Conservation (phyloP, 495 filamentous ascomycete species). For the Penicillium canescens region DNA sequence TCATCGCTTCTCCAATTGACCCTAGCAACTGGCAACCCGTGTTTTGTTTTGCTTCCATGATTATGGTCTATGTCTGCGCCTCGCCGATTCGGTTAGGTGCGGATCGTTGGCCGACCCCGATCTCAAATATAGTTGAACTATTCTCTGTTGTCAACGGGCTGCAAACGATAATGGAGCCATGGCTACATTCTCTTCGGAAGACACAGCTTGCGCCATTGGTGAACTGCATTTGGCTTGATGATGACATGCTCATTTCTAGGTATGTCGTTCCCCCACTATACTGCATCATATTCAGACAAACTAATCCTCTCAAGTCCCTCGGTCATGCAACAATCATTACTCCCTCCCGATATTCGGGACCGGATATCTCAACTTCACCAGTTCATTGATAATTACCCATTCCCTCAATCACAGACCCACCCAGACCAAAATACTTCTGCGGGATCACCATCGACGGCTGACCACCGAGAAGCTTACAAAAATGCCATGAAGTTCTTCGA, state of each 20-base stretch:
- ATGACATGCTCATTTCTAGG: constrained; percentile 20
- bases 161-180: constrained; percentile 23
- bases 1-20: constrained; percentile 28
- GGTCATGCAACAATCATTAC: constrained; percentile 14
- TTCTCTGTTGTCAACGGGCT: constrained; percentile 21
- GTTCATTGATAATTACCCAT: constrained; percentile 22
- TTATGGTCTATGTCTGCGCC: constrained; percentile 36
- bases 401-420: constrained; percentile 10
- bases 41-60: constrained; percentile 41
- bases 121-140: constrained; percentile 19
- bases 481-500: constrained; percentile 11
- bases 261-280: neutral
- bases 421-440: neutral
- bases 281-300: neutral
- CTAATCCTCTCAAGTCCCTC: constrained; percentile 7
- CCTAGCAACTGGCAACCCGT: constrained; percentile 37
- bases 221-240: constrained; percentile 16
- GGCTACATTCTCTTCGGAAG: constrained; percentile 13
- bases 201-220: constrained; percentile 21
- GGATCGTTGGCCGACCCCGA: constrained; percentile 18
- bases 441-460: neutral
- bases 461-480: constrained; percentile 19
- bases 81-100: constrained; percentile 24
- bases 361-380: constrained; percentile 13
- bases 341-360: constrained; percentile 18